Conservation (phyloP, 768 basidiomycete species). For the Gymnopilus dilepis region DNA sequence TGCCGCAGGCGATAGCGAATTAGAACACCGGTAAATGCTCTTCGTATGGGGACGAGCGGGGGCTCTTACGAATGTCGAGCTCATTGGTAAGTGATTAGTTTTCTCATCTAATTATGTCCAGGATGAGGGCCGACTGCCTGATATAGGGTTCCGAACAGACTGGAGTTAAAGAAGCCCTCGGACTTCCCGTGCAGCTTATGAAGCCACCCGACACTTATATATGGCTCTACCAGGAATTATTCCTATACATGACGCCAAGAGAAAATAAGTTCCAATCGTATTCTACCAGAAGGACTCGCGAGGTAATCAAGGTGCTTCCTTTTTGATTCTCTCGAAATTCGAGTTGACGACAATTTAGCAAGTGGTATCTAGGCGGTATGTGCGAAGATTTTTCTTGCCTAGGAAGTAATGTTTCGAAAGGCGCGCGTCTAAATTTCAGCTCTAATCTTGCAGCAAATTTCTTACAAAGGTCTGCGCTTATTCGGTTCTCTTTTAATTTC, state of each 20-base stretch:
- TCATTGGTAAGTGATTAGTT: background rate
- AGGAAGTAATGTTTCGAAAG: too few relatives aligned
- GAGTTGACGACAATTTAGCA: background rate
- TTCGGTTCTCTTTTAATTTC: too few relatives aligned
- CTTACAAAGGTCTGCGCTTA: too few relatives aligned
- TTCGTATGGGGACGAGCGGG: background rate
- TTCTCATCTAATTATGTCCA: background rate
- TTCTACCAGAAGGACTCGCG: too few relatives aligned
- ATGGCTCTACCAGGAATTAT: too few relatives aligned
- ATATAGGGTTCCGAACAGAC: conserved; percentile 4
- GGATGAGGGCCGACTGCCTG: background rate
- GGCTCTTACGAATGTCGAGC: background rate
- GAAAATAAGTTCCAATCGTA: too few relatives aligned
- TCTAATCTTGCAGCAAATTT: too few relatives aligned
- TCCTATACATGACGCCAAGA: too few relatives aligned
- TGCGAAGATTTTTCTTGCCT: conserved; percentile 26
- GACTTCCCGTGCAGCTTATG: too few relatives aligned
- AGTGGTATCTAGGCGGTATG: conserved; percentile 74
- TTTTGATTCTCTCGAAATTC: background rate
- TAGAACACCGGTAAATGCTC: conserved; percentile 34
- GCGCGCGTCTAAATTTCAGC: too few relatives aligned
- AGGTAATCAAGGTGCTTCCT: conserved; percentile 63
- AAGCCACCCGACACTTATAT: too few relatives aligned
- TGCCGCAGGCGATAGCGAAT: too few relatives aligned
- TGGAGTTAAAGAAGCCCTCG: conserved; percentile 63